These are phyloP conservation scores for Comarum palustre DNA, from an alignment of 306 rosid species.

Conservation along the genomic window DNA sequence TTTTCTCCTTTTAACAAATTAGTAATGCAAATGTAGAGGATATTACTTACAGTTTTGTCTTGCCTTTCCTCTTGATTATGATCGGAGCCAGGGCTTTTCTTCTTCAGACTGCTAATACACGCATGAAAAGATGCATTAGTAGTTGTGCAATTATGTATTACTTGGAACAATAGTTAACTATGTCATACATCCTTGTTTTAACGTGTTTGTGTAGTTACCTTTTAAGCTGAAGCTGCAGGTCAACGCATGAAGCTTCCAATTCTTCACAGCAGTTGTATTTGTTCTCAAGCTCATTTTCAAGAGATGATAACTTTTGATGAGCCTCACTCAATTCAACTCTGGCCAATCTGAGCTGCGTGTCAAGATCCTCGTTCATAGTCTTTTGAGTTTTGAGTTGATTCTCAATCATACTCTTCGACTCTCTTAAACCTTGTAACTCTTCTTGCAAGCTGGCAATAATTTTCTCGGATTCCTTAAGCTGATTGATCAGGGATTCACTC, in stretches of 20 bases:
- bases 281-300: slow-evolving; percentile 65
- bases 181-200: neutral
- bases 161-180: neutral
- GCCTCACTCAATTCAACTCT: slow-evolving; percentile 55
- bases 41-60: slow-evolving; percentile 60
- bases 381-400: slow-evolving; percentile 42
- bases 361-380: slow-evolving; percentile 41
- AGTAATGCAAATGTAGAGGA: neutral
- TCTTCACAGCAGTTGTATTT: slow-evolving; percentile 61
- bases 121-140: slow-evolving; percentile 20
- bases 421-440: slow-evolving; percentile 44
- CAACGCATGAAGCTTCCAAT: slow-evolving; percentile 67
- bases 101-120: slow-evolving; percentile 43
- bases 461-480: slow-evolving; percentile 58
- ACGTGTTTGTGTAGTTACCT: slow-evolving; percentile 45
- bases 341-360: slow-evolving; percentile 42
- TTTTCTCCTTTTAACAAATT: neutral
- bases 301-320: slow-evolving; percentile 44
- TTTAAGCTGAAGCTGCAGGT: slow-evolving; percentile 73
- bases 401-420: slow-evolving; percentile 41
- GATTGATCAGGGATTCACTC: slow-evolving; percentile 41
- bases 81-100: slow-evolving; percentile 30
- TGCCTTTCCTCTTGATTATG: slow-evolving; percentile 47
- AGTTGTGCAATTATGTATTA: neutral
- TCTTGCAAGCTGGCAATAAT: slow-evolving; percentile 44